A percentile compares a stretch with the other conserved stretches of the same genome.
These are phyloP conservation scores for Flaveria brownii DNA, from an alignment of 129 eudicot genomes.

Conservation along the genomic window DNA sequence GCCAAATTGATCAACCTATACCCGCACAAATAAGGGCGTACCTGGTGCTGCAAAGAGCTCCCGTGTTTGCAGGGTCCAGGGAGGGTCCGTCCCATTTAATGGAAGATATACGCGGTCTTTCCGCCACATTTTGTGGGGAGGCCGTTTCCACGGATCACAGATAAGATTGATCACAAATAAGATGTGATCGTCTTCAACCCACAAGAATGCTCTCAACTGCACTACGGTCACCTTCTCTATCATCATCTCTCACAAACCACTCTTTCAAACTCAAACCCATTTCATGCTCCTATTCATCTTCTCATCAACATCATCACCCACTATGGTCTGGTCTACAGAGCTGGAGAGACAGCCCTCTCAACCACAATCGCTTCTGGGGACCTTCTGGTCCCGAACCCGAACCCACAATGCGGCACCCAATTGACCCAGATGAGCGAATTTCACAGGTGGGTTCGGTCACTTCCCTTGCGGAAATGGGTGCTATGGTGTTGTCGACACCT, in stretches of 20 bases:
- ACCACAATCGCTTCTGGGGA: slow-evolving; percentile 82
- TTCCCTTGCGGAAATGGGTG: slow-evolving; percentile 75
- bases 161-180: neutral
- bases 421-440: neutral
- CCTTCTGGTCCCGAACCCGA: slow-evolving; percentile 61
- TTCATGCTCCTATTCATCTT: slow-evolving; percentile 27
- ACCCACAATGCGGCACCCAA: slow-evolving; percentile 9
- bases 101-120: too few relatives aligned
- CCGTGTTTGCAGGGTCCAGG: too few relatives aligned
- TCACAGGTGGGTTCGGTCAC: slow-evolving; percentile 26
- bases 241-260: slow-evolving; percentile 27
- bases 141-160: too few relatives aligned
- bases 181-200: neutral
- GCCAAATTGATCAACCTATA: neutral
- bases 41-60: too few relatives aligned
- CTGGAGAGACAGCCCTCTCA: slow-evolving; percentile 65
- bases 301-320: slow-evolving; percentile 31
- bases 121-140: too few relatives aligned
- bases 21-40: neutral
- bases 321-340: slow-evolving; percentile 75
- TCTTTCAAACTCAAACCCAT: slow-evolving; percentile 30
- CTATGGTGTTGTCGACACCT: slow-evolving; percentile 64
- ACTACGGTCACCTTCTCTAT: slow-evolving; percentile 3
- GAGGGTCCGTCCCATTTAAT: too few relatives aligned
- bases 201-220: slow-evolving; percentile 39